These are phyloP conservation scores for Globisporangium nunn DNA, from an alignment of 352 stramenopile species.

Conservation along the genomic window DNA sequence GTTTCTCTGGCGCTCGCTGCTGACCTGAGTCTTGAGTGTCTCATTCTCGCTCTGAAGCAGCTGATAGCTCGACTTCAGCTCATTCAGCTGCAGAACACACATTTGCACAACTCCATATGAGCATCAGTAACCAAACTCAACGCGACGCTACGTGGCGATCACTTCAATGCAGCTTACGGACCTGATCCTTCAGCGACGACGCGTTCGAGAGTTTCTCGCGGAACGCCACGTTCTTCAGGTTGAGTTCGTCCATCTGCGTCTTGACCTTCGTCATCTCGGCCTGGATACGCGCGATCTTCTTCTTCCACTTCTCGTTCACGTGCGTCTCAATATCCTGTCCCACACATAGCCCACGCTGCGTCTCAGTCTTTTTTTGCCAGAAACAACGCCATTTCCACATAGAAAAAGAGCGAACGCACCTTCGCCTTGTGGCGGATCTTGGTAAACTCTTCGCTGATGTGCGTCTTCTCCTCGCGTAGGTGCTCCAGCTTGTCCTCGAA, in stretches of 20 bases:
- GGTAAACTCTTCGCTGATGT: slow-evolving; percentile 41
- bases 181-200: slow-evolving; percentile 64
- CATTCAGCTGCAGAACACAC: slow-evolving; percentile 29
- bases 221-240: slow-evolving; percentile 70
- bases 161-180: slow-evolving; percentile 11
- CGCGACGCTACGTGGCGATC: background rate
- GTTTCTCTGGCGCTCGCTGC: slow-evolving; percentile 26
- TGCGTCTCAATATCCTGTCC: slow-evolving; percentile 48
- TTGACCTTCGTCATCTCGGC: slow-evolving; percentile 59
- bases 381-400: background rate
- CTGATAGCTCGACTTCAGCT: slow-evolving; percentile 49
- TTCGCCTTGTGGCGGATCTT: slow-evolving; percentile 53
- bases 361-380: background rate
- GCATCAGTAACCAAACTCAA: slow-evolving; percentile 3
- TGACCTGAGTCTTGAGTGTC: slow-evolving; percentile 37
- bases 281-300: slow-evolving; percentile 62
- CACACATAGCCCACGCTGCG: background rate
- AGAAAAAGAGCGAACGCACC: slow-evolving; percentile 16
- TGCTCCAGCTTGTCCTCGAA: slow-evolving; percentile 51
- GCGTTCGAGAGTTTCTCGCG: slow-evolving; percentile 60
- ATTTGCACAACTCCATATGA: background rate
- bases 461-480: slow-evolving; percentile 54
- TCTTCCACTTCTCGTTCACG: slow-evolving; percentile 73
- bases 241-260: slow-evolving; percentile 64
- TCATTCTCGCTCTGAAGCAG: slow-evolving; percentile 40